Evolutionary conservation across 1,284 basidiomycete species (phyloP).

Genomic region (Hemileia vastatrix): DNA sequence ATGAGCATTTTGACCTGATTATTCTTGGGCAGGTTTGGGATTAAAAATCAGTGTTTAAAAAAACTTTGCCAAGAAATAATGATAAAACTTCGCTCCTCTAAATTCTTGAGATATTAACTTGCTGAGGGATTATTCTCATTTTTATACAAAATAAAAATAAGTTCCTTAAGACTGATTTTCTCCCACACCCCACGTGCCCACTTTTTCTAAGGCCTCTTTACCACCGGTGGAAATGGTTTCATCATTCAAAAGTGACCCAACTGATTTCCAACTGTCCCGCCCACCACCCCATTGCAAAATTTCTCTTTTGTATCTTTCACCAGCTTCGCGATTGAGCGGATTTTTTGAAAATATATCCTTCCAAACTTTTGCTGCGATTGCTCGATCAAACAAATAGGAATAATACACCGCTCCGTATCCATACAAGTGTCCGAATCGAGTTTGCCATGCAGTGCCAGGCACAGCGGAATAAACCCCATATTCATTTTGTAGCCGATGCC

Average conservation of each 20-base stretch:
- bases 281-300: conserved; percentile 39
- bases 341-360: conserved; percentile 29
- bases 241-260: conserved; percentile 34
- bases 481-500: conserved; percentile 25
- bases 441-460: conserved; percentile 28
- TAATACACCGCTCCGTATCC: conserved; percentile 44
- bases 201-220: too few relatives aligned
- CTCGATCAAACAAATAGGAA: conserved; percentile 42
- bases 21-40: too few relatives aligned
- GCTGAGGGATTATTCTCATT: too few relatives aligned
- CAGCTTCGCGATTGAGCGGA: conserved; percentile 34
- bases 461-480: background rate
- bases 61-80: too few relatives aligned
- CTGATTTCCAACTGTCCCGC: conserved; percentile 39
- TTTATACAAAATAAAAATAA: too few relatives aligned
- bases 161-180: too few relatives aligned
- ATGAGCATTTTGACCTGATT: too few relatives aligned
- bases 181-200: too few relatives aligned
- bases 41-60: too few relatives aligned
- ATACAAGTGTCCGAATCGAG: conserved; percentile 40
- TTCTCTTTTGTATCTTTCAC: conserved; percentile 34
- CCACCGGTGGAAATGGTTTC: conserved; percentile 20
- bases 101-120: too few relatives aligned
- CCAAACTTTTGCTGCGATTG: conserved; percentile 40
- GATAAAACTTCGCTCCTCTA: too few relatives aligned